Percentiles rank a stretch among this genome's conserved stretches.
Evolutionary conservation across 2,329 filamentous ascomycete genomes (phyloP).

Genomic region (Xylaria sp.): DNA sequence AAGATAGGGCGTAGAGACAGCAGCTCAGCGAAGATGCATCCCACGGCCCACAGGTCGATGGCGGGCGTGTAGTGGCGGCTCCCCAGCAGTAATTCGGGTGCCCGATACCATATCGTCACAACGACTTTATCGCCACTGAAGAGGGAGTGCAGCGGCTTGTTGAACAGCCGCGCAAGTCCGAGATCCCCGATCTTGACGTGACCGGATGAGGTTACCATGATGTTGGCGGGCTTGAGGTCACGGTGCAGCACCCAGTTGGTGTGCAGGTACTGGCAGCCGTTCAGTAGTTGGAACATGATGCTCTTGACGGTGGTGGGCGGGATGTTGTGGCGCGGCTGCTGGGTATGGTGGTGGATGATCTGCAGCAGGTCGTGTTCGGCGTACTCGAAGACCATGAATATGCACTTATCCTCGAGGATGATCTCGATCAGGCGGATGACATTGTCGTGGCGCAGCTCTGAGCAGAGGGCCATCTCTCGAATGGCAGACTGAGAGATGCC

Average conservation of each 20-base stretch:
- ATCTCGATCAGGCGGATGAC: slow-evolving; percentile 93
- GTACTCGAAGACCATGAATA: slow-evolving; percentile 99
- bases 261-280: slow-evolving; percentile 94
- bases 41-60: slow-evolving; percentile 96
- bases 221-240: slow-evolving; percentile 97
- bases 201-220: slow-evolving; percentile 92
- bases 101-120: slow-evolving; percentile 98
- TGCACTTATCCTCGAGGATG: slow-evolving; percentile 97
- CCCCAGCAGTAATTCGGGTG: slow-evolving; percentile 90
- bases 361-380: slow-evolving; percentile 97
- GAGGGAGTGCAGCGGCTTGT: slow-evolving; percentile 90
- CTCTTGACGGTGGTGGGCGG: slow-evolving; percentile 89
- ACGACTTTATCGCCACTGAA: slow-evolving; percentile 98
- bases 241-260: slow-evolving; percentile 97
- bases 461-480: slow-evolving; percentile 96
- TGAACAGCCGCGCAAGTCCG: slow-evolving; percentile 89
- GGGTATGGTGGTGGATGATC: slow-evolving; percentile 97
- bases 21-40: slow-evolving; percentile 96
- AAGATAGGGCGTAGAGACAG: slow-evolving; percentile 93
- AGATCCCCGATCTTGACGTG: slow-evolving; percentile 96
- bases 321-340: slow-evolving; percentile 87
- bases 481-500: slow-evolving; percentile 97
- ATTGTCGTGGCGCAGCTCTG: slow-evolving; percentile 87
- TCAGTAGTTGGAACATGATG: slow-evolving; percentile 94
- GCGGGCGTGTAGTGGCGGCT: slow-evolving; percentile 97